Base-by-base conservation (phyloP, 2,329 filamentous ascomycete genomes). In the Xylaria multiplex region DNA sequence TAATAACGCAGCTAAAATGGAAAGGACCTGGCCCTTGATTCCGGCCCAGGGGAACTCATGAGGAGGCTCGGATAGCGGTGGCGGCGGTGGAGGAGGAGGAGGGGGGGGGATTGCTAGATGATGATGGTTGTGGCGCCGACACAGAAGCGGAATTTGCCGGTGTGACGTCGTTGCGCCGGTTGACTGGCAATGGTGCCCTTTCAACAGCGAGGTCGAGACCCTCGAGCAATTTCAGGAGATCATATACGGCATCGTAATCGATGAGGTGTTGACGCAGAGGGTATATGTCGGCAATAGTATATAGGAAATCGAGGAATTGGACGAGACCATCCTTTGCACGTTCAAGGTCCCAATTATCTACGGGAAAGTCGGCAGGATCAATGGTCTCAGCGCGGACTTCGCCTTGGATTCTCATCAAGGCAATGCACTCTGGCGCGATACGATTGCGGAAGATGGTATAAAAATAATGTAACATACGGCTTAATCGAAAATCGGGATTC, bases 301-400 rank as follows among this genome's bases (percentile, higher is more conserved):
- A 93, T 60, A 97, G 91, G 77, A 98, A 97, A 73, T 97, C 94
- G 1, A 98, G 87, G 75, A 97, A 97, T 78, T 97, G 94, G 58
- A 94, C 93, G 1, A 98, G 88, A 0, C 95, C 95, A 75, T 98
- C 95, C 77, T 97, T 97, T 65, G 96, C 95, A 14, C 95, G 89
- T 77, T 98, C 95, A 91, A 98, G 97, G 74, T 98, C 95, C 95
- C 95, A 98, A 53, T 93, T 86, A 73, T 98, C 96, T 1, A 97
- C 89, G 0, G 95, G 95, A 73, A 97, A 98, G 74, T 97, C 94
- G 68, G 92, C 89, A 0, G 93, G 89, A 66, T 95, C 87, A 16
- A 90, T 88, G 63, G 89, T 85, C 37, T 90, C 89, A 46, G 90
- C 89, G 48, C 93, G 90, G 40, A 97, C 97, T 75, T 97, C 91